A percentile compares a stretch with the other conserved stretches of the same genome.
These are phyloP conservation scores for Pleurotus sapidus DNA, from an alignment of 768 basidiomycete species.

Conservation along the genomic window DNA sequence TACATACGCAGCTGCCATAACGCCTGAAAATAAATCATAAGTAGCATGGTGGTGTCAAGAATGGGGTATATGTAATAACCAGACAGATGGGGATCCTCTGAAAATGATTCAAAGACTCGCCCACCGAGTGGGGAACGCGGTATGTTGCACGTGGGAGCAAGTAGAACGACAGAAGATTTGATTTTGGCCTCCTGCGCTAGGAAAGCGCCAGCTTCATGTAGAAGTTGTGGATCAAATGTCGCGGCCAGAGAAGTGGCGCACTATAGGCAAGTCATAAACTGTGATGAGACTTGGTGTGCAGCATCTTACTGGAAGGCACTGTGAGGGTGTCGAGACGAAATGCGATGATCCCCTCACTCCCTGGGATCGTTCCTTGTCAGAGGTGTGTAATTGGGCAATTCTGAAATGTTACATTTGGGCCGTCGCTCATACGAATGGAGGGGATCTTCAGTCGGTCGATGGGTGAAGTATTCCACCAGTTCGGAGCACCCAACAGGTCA, in stretches of 20 bases:
- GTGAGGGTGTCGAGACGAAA: conserved; percentile 61
- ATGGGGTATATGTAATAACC: conserved; percentile 27
- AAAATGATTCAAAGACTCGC: conserved; percentile 68
- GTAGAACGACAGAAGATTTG: conserved; percentile 59
- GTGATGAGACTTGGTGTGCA: neutral
- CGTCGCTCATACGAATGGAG: conserved; percentile 69
- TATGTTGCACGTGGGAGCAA: conserved; percentile 77
- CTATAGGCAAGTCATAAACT: conserved; percentile 22
- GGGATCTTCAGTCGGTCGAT: conserved; percentile 62
- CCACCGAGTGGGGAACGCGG: conserved; percentile 63
- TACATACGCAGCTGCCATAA: conserved; percentile 62
- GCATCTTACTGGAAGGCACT: conserved; percentile 58
- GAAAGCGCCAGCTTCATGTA: conserved; percentile 52
- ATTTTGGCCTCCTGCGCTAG: conserved; percentile 64
- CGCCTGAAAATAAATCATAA: conserved; percentile 32
- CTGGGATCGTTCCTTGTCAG: conserved; percentile 22
- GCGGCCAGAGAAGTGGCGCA: conserved; percentile 70
- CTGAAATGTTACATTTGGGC: conserved; percentile 47
- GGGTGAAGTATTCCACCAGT: conserved; percentile 69
- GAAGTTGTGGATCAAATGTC: conserved; percentile 62
- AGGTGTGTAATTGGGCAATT: neutral
- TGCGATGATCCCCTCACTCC: conserved; percentile 68
- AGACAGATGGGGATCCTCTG: conserved; percentile 67
- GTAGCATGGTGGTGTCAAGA: neutral
- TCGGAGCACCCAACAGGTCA: conserved; percentile 56